Base-by-base conservation (phyloP, 257 asterid genomes). In the Paulownia fortunei region DNA sequence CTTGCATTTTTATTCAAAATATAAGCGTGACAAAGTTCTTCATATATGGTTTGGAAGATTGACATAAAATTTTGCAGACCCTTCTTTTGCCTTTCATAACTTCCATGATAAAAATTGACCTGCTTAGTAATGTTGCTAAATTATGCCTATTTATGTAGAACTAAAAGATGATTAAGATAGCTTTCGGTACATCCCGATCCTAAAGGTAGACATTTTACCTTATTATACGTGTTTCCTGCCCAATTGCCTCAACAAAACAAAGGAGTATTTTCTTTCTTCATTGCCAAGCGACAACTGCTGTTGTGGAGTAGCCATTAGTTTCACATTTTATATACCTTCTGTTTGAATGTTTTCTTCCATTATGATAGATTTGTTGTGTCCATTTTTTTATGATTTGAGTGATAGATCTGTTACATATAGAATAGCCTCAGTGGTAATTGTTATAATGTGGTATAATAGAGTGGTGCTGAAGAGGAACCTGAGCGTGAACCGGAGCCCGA, bases 401-500 rank as follows among this genome's bases (percentile, higher is more conserved):
- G 41, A 55, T 12, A 5, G 70, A 55, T 69, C 24, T 30, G 59
- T 23, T 42, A 37, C 39, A 72, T 72, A 56, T 68, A 13, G 7
- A 36, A 24, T 32, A 58, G n/a, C 26, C 30, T 62, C 58, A 26
- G 8, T 60, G 54, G 79, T 76, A 76, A 76, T 63, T 81, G 9
- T 79, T 75, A 16, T 77, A 47, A 56, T 85, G 77, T 85, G 79
- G 8, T 82, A 34, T 79, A 47, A 63, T 85, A 93, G 98, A 79
- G 74, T 80, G 92, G 82, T 49, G 90, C 66, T 67, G 97, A 82
- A 80, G 96, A 78, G 79, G 94, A 83, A 78, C 91, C 80, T 19
- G 95, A 88, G 86, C 89, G 82, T 74, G 89, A 87, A 60, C 88
- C 85, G 8, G 93, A 90, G 87, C 95, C 94, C 30, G 84, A 72